Conservation (phyloP, 169 alveolate genomes). For the Plasmodium vinckei region DNA sequence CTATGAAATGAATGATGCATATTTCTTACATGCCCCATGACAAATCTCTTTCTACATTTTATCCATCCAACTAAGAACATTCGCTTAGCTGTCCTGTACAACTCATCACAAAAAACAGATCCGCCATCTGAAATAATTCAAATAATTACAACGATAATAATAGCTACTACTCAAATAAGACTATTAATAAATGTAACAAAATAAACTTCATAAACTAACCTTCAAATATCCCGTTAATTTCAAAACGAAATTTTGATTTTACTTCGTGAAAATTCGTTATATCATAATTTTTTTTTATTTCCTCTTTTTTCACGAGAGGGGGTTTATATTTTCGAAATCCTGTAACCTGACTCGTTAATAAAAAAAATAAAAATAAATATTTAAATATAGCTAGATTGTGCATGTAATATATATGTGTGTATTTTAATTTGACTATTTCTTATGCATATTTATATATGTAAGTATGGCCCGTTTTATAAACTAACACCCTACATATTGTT, state of each 20-base stretch:
- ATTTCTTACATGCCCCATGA: constrained; percentile 60
- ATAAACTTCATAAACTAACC: constrained; percentile 22
- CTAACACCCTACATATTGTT: background rate
- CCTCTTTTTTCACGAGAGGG: constrained; percentile 27
- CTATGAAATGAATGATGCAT: background rate
- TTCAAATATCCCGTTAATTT: constrained; percentile 45
- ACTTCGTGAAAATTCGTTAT: constrained; percentile 65
- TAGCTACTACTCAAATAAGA: background rate
- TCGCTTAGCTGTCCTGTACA: constrained; percentile 57
- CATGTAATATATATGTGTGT: no score
- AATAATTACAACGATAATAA: background rate
- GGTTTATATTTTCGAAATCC: constrained; percentile 72
- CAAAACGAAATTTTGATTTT: constrained; percentile 61
- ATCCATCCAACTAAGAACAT: constrained; percentile 70
- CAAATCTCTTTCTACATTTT: constrained; percentile 57
- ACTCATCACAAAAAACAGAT: constrained; percentile 50
- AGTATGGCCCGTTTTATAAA: background rate
- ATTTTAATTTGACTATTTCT: no score
- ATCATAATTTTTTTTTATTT: constrained; percentile 59
- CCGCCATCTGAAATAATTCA: constrained; percentile 35
- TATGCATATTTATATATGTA: constrained; percentile 1
- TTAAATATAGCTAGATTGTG: no score
- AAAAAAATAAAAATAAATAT: background rate
- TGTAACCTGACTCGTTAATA: constrained; percentile 33
- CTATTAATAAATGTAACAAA: background rate